These are phyloP conservation scores for Pseudozyma pruni DNA, from an alignment of 1,284 basidiomycete genomes.

Conservation along the genomic window DNA sequence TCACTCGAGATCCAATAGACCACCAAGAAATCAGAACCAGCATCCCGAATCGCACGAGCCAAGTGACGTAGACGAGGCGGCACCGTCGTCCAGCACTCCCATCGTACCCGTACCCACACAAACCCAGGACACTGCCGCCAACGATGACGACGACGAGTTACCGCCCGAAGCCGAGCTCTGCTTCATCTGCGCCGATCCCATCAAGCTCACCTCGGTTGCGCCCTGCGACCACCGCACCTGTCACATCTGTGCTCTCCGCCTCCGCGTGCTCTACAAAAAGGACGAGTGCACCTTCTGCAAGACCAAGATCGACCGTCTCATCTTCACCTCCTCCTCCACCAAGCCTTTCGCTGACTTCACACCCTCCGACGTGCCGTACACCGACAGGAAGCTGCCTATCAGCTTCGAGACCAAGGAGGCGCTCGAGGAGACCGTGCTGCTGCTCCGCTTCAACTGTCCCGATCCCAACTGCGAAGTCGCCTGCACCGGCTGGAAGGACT, in stretches of 20 bases:
- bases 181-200: slow-evolving; percentile 94
- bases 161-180: slow-evolving; percentile 72
- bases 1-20: slow-evolving; percentile 1
- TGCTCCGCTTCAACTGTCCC: slow-evolving; percentile 76
- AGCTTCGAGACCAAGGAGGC: slow-evolving; percentile 90
- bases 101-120: background rate
- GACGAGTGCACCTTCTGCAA: slow-evolving; percentile 95
- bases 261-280: slow-evolving; percentile 88
- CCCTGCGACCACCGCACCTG: slow-evolving; percentile 92
- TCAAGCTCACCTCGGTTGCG: slow-evolving; percentile 88
- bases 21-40: background rate
- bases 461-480: slow-evolving; percentile 78
- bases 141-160: slow-evolving; percentile 69
- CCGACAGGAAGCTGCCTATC: slow-evolving; percentile 73
- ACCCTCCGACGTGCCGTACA: slow-evolving; percentile 55
- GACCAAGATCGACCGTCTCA: slow-evolving; percentile 81
- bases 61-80: background rate
- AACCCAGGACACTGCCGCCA: background rate
- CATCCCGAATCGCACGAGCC: background rate
- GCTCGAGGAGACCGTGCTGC: slow-evolving; percentile 91
- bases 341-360: slow-evolving; percentile 53
- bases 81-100: background rate
- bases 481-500: slow-evolving; percentile 85
- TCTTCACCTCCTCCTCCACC: slow-evolving; percentile 79
- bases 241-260: slow-evolving; percentile 89